These are phyloP conservation scores for Leishmania tarentolae DNA, from an alignment of 208 protist genomes.

Conservation along the genomic window DNA sequence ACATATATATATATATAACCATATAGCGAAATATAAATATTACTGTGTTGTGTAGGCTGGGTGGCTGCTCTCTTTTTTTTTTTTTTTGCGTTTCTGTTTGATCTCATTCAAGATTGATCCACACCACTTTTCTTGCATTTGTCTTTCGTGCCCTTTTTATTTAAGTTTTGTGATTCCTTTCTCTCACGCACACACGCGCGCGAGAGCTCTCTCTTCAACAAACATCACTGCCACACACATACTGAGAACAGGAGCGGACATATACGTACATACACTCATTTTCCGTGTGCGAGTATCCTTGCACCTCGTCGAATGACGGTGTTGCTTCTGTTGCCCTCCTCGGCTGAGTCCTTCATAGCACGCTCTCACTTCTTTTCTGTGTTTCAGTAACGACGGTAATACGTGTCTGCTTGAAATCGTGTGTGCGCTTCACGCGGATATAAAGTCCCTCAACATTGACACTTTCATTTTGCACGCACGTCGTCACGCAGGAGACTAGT, in stretches of 20 bases:
- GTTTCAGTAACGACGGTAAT: not conserved
- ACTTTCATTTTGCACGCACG: not conserved
- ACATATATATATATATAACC: not conserved
- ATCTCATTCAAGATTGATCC: not conserved
- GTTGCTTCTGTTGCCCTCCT: not conserved
- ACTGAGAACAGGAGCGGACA: not conserved
- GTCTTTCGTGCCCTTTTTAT: not conserved
- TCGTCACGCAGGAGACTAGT: not conserved
- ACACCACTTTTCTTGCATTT: not conserved
- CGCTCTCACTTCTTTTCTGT: not conserved
- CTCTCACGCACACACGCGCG: not conserved
- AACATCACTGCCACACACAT: not conserved
- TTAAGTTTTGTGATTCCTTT: not conserved
- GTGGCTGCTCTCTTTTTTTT: not conserved
- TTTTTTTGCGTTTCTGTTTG: slow-evolving; percentile 19
- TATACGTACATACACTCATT: not conserved
- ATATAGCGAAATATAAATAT: not conserved
- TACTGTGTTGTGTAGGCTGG: not conserved
- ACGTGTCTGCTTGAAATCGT: not conserved
- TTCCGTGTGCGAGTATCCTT: not conserved
- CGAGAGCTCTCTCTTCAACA: not conserved
- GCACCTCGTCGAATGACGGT: not conserved
- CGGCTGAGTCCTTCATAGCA: not conserved
- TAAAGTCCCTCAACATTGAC: not conserved
- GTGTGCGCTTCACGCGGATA: not conserved